phyloP scores from a whole-genome alignment of 2,329 filamentous ascomycete genomes.

The Trichoderma sp. region DNA sequence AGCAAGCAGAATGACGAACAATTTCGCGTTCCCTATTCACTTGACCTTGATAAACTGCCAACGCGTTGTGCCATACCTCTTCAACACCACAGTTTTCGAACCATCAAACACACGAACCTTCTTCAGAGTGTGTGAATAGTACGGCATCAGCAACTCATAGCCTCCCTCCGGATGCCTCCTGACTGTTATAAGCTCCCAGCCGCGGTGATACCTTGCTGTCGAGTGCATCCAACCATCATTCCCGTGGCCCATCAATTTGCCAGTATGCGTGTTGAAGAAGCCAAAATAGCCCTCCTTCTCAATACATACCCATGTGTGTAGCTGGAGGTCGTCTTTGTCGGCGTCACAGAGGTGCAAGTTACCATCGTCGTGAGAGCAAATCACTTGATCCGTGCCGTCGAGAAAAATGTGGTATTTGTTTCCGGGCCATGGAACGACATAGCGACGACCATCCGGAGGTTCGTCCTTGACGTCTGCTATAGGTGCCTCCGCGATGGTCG shows the following conservation, averaged over 20 bases:
- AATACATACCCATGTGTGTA: conserved; percentile 25
- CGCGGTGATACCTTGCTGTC: background rate
- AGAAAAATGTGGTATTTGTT: conserved; percentile 31
- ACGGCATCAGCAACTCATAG: conserved; percentile 28
- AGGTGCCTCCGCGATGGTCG: background rate
- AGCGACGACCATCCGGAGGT: background rate
- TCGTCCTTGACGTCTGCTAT: background rate
- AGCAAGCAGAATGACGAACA: background rate
- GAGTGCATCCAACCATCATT: conserved; percentile 6
- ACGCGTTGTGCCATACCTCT: conserved; percentile 18
- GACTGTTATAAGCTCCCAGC: conserved; percentile 20
- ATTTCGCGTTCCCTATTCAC: background rate
- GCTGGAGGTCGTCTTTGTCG: background rate
- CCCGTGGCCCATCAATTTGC: conserved; percentile 25
- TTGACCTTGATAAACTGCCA: conserved; percentile 28
- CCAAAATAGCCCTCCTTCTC: conserved; percentile 29
- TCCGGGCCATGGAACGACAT: conserved; percentile 31
- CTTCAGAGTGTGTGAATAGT: conserved; percentile 26
- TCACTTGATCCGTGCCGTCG: conserved; percentile 16
- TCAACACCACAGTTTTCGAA: conserved; percentile 9
- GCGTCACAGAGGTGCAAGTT: conserved; percentile 14
- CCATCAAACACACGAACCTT: conserved; percentile 4
- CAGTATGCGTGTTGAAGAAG: conserved; percentile 21
- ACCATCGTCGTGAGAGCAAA: conserved; percentile 23
- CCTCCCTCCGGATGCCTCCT: conserved; percentile 27